Evolutionary conservation across 164 flowering plant species (phyloP).

Genomic region (grape (Vitis vinifera)): DNA sequence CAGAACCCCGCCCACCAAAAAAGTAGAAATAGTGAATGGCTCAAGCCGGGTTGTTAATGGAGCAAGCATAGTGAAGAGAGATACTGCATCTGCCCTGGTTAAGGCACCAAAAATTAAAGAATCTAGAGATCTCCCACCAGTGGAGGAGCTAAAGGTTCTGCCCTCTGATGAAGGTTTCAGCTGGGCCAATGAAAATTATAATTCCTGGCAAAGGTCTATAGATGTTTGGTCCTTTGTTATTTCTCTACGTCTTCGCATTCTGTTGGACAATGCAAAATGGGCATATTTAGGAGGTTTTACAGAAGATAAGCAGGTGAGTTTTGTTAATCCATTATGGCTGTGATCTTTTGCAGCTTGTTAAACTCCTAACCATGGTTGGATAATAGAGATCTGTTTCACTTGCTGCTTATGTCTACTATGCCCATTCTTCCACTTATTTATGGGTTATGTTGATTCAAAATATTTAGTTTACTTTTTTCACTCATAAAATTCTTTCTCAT

Average conservation of each 20-base stretch:
- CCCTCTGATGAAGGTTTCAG: slow-evolving; percentile 86
- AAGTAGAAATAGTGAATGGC: slow-evolving; percentile 41
- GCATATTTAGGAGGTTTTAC: slow-evolving; percentile 79
- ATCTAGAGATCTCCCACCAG: slow-evolving; percentile 45
- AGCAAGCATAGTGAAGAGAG: slow-evolving; percentile 37
- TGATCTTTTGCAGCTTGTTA: background rate
- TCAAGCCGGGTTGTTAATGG: slow-evolving; percentile 33
- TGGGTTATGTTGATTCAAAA: background rate
- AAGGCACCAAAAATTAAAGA: slow-evolving; percentile 23
- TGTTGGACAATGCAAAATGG: slow-evolving; percentile 90
- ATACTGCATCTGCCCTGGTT: slow-evolving; percentile 23
- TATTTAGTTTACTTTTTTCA: background rate
- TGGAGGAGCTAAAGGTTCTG: slow-evolving; percentile 62
- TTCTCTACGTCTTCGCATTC: slow-evolving; percentile 67
- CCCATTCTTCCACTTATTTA: background rate
- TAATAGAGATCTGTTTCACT: background rate
- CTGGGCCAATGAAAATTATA: slow-evolving; percentile 92
- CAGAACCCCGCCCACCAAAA: slow-evolving; percentile 24
- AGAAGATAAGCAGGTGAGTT: slow-evolving; percentile 81
- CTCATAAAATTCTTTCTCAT: slow-evolving; percentile 6
- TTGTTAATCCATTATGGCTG: background rate
- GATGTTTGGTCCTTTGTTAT: slow-evolving; percentile 91
- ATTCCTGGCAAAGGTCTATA: slow-evolving; percentile 57
- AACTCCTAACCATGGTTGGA: background rate
- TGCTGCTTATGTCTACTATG: background rate